These are phyloP conservation scores for Blastocystis sp. DNA, from an alignment of 352 stramenopile species.

Conservation along the genomic window DNA sequence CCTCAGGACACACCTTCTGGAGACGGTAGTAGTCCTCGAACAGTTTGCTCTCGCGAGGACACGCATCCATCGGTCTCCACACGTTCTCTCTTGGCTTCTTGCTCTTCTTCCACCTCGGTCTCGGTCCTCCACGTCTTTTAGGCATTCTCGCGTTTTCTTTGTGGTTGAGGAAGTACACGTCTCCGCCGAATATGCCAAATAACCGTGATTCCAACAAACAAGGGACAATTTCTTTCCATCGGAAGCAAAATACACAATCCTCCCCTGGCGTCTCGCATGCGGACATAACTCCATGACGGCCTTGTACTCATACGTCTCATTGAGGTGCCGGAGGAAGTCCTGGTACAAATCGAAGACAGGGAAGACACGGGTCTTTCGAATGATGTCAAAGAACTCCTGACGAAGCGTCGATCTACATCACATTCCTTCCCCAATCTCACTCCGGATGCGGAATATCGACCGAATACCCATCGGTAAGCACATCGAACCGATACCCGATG, in stretches of 20 bases:
- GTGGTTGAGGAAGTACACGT: neutral
- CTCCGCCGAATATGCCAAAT: neutral
- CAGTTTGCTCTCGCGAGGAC: constrained; percentile 42
- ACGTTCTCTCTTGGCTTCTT: constrained; percentile 54
- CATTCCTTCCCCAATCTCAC: neutral
- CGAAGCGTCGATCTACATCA: constrained; percentile 4
- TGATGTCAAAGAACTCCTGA: constrained; percentile 6
- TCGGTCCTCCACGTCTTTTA: constrained; percentile 20
- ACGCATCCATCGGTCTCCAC: constrained; percentile 49
- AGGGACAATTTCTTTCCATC: neutral
- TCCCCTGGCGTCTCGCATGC: neutral
- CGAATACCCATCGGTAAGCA: constrained; percentile 11
- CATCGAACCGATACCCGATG: constrained; percentile 19
- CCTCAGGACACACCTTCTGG: constrained; percentile 70
- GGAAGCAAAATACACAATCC: constrained; percentile 20
- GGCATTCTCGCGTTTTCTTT: neutral
- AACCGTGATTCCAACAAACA: constrained; percentile 46
- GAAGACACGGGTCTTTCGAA: constrained; percentile 23
- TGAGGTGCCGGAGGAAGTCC: constrained; percentile 10
- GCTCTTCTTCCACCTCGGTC: constrained; percentile 16
- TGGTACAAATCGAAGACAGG: constrained; percentile 8
- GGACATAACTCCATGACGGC: neutral
- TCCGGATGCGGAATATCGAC: constrained; percentile 49
- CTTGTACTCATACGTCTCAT: constrained; percentile 18
- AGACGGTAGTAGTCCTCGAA: constrained; percentile 75